phyloP scores from a whole-genome alignment of 257 asterid genomes.

The Solanum commersonii region DNA sequence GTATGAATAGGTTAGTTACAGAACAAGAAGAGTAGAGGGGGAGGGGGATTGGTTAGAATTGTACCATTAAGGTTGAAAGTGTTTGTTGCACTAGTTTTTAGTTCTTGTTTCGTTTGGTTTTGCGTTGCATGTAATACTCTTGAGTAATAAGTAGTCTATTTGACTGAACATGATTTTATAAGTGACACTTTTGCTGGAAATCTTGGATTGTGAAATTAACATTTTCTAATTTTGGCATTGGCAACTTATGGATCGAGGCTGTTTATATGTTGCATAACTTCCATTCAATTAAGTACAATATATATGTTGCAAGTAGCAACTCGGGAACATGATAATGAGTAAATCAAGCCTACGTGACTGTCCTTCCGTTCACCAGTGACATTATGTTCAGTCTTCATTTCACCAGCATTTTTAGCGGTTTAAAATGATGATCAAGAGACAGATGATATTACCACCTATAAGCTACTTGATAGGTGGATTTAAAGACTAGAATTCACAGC shows the following conservation, averaged over 20 bases:
- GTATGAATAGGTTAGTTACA: background rate
- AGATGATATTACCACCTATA: background rate
- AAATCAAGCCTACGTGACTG: background rate
- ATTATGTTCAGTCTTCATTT: background rate
- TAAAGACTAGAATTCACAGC: background rate
- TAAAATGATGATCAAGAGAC: background rate
- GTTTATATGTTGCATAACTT: background rate
- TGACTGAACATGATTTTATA: background rate
- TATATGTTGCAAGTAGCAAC: background rate
- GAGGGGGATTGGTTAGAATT: background rate
- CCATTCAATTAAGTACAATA: background rate
- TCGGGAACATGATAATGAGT: background rate
- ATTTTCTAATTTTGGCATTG: background rate
- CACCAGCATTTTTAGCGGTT: background rate
- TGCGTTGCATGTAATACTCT: background rate
- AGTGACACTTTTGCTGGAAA: background rate
- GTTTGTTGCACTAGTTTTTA: background rate
- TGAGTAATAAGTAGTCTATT: background rate
- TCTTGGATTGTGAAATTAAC: background rate
- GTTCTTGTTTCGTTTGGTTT: background rate
- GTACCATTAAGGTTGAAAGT: background rate
- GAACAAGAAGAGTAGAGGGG: background rate
- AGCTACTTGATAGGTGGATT: background rate
- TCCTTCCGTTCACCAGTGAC: background rate
- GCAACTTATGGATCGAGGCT: background rate